Evolutionary conservation across 2,329 filamentous ascomycete genomes (phyloP), one percentile per base, ranked within the genome.

Genomic region (Pezicula rhizophila): DNA sequence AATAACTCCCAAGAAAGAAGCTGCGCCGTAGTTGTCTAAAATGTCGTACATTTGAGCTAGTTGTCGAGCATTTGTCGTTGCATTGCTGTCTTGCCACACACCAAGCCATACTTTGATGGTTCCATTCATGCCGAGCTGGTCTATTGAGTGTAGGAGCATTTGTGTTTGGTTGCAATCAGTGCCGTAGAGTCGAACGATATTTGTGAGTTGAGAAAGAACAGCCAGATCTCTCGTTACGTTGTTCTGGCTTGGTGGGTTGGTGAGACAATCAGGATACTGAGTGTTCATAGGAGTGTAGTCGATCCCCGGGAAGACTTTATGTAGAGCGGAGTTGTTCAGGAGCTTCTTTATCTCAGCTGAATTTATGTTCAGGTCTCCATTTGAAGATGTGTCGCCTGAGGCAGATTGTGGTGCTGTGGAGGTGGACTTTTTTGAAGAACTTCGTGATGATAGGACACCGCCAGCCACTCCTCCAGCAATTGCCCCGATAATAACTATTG

Each of bases 111-210:
- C 75, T 67, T 95, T 95, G 72, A 95, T 82, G 2, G 73, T 73
- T 49, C 79, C 75, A 47, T 86, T 77, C 58, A 96, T 71, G 46
- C 85, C 75, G 11, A 97, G 76, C 45, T 77, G 77, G 49, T 87
- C 75, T 58, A 97, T 85, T 17, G 91, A 84, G 60, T 93, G 84
- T 8, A 97, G 73, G 1, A 95, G 80, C 87, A 97, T 93, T 67
- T 96, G 80, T 0, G 92, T 97, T 69, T 97, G 92, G 68, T 96
- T 96, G 76, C 92, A 97, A 70, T 97, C 92, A 11, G 89, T 97
- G 44, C 92, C 92, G 65, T 97, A 97, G 1, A 96, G 75, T 7
- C 92, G 85, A 42, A 97, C 79, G 3, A 83, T 84, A 64, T 95
- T 91, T 51, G 90, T 96, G 39, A 97, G 75, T 65, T 96, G 90